These are phyloP conservation scores for Diaporthe velutina DNA, from an alignment of 2,329 filamentous ascomycete species.

Conservation along the genomic window DNA sequence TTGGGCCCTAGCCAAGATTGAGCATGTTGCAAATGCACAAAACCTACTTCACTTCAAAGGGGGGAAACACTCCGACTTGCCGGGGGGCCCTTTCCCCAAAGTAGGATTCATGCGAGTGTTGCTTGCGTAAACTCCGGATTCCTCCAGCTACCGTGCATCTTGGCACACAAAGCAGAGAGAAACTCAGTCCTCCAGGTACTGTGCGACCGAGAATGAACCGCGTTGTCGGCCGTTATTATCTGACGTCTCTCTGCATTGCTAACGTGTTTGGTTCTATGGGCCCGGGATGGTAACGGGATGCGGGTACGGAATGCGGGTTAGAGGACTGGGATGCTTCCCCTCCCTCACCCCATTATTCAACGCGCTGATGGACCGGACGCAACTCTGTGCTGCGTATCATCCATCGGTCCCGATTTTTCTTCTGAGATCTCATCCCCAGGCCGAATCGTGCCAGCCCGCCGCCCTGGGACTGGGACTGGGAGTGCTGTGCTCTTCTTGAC, in stretches of 20 bases:
- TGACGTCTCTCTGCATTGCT: not conserved
- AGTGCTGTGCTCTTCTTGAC: not conserved
- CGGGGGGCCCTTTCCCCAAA: not conserved
- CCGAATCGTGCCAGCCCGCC: constrained; percentile 9
- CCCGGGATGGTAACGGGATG: constrained; percentile 3
- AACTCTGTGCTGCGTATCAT: constrained; percentile 27
- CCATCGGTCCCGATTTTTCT: constrained; percentile 26
- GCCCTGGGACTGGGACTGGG: not conserved
- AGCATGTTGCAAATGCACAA: constrained; percentile 18
- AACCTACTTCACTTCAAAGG: not conserved
- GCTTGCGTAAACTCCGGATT: constrained; percentile 19
- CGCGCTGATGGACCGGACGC: constrained; percentile 20
- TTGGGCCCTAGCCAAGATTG: not conserved
- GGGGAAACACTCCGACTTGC: constrained; percentile 18
- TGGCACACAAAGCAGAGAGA: not conserved
- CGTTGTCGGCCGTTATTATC: not conserved
- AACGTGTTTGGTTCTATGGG: constrained; percentile 1
- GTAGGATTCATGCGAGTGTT: constrained; percentile 23
- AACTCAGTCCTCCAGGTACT: not conserved
- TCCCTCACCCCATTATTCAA: constrained; percentile 5
- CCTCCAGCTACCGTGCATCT: constrained; percentile 6
- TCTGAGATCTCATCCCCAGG: constrained; percentile 17
- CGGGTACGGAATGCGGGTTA: constrained; percentile 25
- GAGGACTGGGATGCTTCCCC: constrained; percentile 5
- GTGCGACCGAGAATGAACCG: constrained; percentile 25